Percentiles rank a stretch among this genome's conserved stretches.
phyloP scores from a whole-genome alignment of 441 rosid species.

The Arabidopsis lyrata region DNA sequence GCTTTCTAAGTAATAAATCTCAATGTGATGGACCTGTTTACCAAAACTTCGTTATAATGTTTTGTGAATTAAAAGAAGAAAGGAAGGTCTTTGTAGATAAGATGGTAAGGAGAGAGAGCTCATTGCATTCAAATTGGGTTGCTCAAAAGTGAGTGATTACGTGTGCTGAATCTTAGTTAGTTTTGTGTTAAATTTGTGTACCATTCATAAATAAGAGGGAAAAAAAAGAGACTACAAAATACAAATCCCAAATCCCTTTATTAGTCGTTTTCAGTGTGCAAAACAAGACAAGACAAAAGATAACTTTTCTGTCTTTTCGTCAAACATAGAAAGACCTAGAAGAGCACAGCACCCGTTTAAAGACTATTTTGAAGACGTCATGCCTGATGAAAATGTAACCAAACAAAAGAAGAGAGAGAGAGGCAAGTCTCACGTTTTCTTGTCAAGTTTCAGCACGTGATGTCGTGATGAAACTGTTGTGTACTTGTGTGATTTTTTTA shows the following conservation, averaged over 20 bases:
- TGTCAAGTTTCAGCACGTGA: constrained; percentile 21
- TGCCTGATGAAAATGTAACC: constrained; percentile 17
- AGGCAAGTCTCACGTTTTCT: constrained; percentile 33
- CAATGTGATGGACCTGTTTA: background rate
- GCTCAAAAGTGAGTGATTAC: constrained; percentile 28
- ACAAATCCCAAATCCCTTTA: background rate
- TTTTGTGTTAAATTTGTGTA: constrained; percentile 20
- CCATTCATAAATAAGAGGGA: background rate
- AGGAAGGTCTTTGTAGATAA: background rate
- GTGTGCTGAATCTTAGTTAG: constrained; percentile 12
- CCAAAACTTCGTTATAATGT: background rate
- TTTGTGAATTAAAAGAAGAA: background rate
- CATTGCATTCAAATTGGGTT: constrained; percentile 37
- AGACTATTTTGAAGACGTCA: constrained; percentile 24
- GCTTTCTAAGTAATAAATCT: background rate
- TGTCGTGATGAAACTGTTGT: constrained; percentile 22
- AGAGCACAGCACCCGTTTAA: background rate
- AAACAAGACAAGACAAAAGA: constrained; percentile 22
- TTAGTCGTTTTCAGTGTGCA: constrained; percentile 16
- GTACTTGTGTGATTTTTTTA: background rate
- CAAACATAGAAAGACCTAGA: constrained; percentile 23
- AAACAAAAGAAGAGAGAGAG: background rate
- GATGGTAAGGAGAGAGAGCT: background rate
- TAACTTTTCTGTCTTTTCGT: constrained; percentile 27
- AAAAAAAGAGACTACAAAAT: constrained; percentile 5